Conservation (phyloP, 2,329 filamentous ascomycete species). For the Emergomyces africanus region DNA sequence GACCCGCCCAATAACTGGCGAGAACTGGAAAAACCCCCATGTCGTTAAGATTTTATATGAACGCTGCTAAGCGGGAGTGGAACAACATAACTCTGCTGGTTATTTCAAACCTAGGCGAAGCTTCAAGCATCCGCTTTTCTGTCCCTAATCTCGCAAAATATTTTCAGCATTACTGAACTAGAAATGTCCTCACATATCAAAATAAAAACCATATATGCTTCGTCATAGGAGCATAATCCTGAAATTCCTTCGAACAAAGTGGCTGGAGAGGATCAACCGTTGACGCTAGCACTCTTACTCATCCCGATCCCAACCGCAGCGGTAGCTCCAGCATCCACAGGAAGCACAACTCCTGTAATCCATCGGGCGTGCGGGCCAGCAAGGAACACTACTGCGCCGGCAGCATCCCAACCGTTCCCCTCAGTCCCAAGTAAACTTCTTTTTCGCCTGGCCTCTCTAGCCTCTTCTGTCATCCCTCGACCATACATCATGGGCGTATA, state of each 20-base stretch:
- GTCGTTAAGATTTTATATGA: too few species aligned
- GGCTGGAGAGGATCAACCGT: constrained; percentile 11
- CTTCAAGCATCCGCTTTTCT: too few species aligned
- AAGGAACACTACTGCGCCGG: constrained; percentile 39
- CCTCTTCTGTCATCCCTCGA: constrained; percentile 38
- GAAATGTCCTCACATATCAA: background rate
- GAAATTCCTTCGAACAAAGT: background rate
- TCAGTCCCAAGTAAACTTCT: constrained; percentile 41
- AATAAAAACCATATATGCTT: background rate
- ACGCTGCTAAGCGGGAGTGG: too few species aligned
- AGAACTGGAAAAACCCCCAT: too few species aligned
- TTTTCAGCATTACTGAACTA: background rate
- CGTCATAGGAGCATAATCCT: background rate
- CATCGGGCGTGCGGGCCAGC: constrained; percentile 40
- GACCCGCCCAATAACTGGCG: too few species aligned
- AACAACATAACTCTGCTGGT: too few species aligned
- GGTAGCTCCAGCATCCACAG: constrained; percentile 37
- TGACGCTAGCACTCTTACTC: constrained; percentile 26
- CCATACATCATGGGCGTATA: constrained; percentile 46
- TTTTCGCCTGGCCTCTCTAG: constrained; percentile 36
- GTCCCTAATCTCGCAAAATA: background rate
- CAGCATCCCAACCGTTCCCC: constrained; percentile 43
- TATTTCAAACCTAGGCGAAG: too few species aligned
- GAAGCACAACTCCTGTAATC: constrained; percentile 38
- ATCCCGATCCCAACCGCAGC: constrained; percentile 31